These are phyloP conservation scores for Fonsecaea nubica DNA, from an alignment of 2,329 filamentous ascomycete species.

Conservation along the genomic window DNA sequence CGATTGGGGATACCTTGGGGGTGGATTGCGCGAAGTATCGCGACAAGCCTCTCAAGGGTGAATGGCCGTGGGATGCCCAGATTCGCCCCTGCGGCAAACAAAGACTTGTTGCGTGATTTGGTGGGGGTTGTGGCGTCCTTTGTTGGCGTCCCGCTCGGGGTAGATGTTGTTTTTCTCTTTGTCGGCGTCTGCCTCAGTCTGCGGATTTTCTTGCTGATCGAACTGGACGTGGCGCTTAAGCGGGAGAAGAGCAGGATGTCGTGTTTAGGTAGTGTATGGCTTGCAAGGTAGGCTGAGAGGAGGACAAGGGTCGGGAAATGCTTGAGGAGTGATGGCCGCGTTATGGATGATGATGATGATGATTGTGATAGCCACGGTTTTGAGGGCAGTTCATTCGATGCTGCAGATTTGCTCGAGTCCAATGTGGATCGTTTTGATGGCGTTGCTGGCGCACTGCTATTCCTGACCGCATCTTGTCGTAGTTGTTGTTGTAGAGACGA, in stretches of 20 bases:
- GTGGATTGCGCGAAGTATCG: slow-evolving; percentile 57
- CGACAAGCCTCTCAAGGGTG: slow-evolving; percentile 54
- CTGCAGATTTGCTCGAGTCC: slow-evolving; percentile 34
- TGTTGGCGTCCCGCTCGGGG: slow-evolving; percentile 17
- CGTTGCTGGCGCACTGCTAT: not conserved
- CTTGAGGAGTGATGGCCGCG: slow-evolving; percentile 44
- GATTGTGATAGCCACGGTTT: not conserved
- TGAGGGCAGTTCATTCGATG: slow-evolving; percentile 14
- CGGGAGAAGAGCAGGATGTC: slow-evolving; percentile 60
- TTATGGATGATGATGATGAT: not conserved
- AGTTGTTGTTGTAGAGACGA: not conserved
- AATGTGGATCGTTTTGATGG: not conserved
- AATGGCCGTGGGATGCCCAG: slow-evolving; percentile 44
- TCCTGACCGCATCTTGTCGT: not conserved
- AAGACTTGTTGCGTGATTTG: slow-evolving; percentile 41
- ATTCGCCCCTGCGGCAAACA: slow-evolving; percentile 25
- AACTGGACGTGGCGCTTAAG: slow-evolving; percentile 53
- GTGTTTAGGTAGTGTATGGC: slow-evolving; percentile 54
- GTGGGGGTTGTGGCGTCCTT: slow-evolving; percentile 39
- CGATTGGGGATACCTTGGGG: slow-evolving; percentile 50
- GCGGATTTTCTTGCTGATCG: slow-evolving; percentile 51
- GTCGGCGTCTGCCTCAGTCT: slow-evolving; percentile 48
- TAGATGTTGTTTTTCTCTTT: slow-evolving; percentile 24
- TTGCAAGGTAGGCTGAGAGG: slow-evolving; percentile 56
- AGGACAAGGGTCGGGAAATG: slow-evolving; percentile 57